A percentile compares a stretch with the other conserved stretches of the same genome.
Conservation (phyloP, 805 yeast genomes). For the Metschnikowia henanensis region DNA sequence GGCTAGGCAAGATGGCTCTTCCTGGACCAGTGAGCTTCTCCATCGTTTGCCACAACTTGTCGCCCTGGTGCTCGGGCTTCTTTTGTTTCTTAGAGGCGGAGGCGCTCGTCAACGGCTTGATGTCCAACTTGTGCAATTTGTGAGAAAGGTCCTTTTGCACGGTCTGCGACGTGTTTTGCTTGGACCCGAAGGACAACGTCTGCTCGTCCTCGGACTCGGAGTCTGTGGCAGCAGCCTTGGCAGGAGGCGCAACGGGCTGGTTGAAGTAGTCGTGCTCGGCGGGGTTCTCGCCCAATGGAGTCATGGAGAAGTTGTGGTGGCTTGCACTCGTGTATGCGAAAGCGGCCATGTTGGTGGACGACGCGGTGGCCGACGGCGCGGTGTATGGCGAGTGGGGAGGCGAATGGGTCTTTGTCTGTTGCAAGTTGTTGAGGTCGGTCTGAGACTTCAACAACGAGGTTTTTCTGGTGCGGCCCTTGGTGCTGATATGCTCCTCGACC, state of each 20-base stretch:
- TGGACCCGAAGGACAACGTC: constrained; percentile 60
- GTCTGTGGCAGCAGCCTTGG: constrained; percentile 17
- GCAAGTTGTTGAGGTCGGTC: constrained; percentile 26
- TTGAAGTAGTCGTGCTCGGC: constrained; percentile 37
- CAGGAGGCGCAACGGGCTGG: constrained; percentile 20
- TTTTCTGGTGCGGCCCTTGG: constrained; percentile 37
- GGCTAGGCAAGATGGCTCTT: constrained; percentile 68
- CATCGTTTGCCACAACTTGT: constrained; percentile 86
- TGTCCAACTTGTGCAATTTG: constrained; percentile 33
- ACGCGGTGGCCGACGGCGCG: constrained; percentile 77
- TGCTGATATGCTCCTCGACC: constrained; percentile 36
- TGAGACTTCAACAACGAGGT: constrained; percentile 34
- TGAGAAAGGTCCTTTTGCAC: constrained; percentile 54
- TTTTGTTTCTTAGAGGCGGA: constrained; percentile 21
- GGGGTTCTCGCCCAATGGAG: constrained; percentile 40
- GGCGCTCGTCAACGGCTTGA: constrained; percentile 40
- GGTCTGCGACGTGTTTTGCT: constrained; percentile 33
- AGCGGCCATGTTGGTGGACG: constrained; percentile 56
- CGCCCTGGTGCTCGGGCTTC: constrained; percentile 40
- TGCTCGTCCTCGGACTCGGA: constrained; percentile 47
- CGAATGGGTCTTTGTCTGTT: constrained; percentile 11
- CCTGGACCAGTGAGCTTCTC: constrained; percentile 81
- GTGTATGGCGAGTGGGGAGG: constrained; percentile 67
- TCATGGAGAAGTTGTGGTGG: constrained; percentile 33
- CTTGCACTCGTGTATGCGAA: constrained; percentile 42